Evolutionary conservation across 768 basidiomycete genomes (phyloP), one percentile per base, ranked within the genome.

Genomic region (Panaeolus papilionaceus): DNA sequence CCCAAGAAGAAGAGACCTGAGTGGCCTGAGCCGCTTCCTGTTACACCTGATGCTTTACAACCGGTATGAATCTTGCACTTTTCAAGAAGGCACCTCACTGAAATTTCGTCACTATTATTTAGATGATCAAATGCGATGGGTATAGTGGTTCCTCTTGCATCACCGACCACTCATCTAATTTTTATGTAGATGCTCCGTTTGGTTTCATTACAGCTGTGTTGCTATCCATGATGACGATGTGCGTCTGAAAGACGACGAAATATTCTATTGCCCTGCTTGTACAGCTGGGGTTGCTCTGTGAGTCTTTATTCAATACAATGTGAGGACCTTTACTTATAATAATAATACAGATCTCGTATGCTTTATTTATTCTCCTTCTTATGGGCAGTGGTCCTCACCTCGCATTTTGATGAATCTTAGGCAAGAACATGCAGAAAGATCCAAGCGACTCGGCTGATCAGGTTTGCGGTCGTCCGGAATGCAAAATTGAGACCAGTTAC

Each of bases 41-140:
- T 37, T 16, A 12, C 16, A 4, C 14, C 8, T 16, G 54, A 16
- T 9, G 26, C 14, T 33, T 11, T 28, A 16, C 26, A 58, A 58
- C 54, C 54, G 33, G 54, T 58, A 58, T 28, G 54, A 4, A 18
- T 23, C 10, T 12, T 3, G 33, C 14, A 37, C 20, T 10, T 28
- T 11, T 16, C 20, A 20, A 6, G 14, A 5, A 1, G 14, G 2
- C 20, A 28, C 33, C 8, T 33, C 6, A 33, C 54, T 58, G 28
- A 58, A 28, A 12, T 10, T 10, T 33, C 14, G 3, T 28, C 28
- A 37, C 7, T 20, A 47, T 33, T 37, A 4, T 37, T 37, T 18
- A 58, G 54, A 58, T 58, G 54, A 58, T 58, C 8, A 58, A 58
- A 58, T 58, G 54, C 28, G 54, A 58, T 58, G 54, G 54, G 54